Conservation (phyloP, 306 rosid species). For the Dryas drummondii region DNA sequence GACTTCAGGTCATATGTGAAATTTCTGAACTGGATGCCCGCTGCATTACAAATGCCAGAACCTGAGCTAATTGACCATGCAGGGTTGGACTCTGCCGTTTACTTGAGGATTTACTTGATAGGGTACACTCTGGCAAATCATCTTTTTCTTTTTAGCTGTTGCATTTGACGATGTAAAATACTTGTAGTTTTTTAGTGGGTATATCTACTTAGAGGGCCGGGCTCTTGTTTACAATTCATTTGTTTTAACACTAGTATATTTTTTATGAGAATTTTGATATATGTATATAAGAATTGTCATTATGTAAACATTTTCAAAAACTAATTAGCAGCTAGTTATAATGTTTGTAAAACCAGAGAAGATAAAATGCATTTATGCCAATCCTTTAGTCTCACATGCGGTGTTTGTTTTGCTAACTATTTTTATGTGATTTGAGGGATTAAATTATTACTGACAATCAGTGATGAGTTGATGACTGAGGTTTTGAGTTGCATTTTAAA, state of each 20-base stretch:
- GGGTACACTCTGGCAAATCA: conserved; percentile 53
- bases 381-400: no score
- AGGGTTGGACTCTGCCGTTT: conserved; percentile 89
- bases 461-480: no score
- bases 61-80: conserved; percentile 91
- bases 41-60: conserved; percentile 92
- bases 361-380: no score
- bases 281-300: not conserved
- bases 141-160: not conserved
- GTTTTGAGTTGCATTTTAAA: no score
- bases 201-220: no score
- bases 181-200: no score
- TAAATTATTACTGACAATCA: no score
- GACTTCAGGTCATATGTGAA: conserved; percentile 70
- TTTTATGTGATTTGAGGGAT: no score
- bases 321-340: not conserved
- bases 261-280: no score
- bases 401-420: no score
- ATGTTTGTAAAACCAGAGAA: not conserved
- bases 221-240: no score
- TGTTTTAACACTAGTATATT: no score
- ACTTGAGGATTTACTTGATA: conserved; percentile 82
- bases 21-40: conserved; percentile 95
- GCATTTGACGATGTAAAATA: not conserved
- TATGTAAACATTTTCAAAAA: not conserved